Conservation (phyloP, 2,329 filamentous ascomycete genomes). For the Camillea tinctor region DNA sequence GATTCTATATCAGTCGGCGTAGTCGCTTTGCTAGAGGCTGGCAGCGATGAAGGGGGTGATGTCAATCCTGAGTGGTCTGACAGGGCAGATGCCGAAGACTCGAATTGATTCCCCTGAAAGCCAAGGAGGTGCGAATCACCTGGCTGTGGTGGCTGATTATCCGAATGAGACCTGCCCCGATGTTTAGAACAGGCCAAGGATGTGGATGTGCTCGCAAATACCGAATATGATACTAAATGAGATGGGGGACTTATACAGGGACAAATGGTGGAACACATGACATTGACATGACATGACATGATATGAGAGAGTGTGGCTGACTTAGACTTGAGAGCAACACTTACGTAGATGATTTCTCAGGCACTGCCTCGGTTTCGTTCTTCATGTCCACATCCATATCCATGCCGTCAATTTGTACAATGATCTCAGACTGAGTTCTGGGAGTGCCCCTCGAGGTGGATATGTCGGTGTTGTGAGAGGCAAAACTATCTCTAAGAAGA, state of each 20-base stretch:
- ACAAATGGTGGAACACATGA: conserved; percentile 6
- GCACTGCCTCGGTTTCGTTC: conserved; percentile 17
- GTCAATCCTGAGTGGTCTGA: conserved; percentile 57
- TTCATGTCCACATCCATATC: conserved; percentile 24
- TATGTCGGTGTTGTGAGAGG: conserved; percentile 17
- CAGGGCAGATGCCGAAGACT: conserved; percentile 52
- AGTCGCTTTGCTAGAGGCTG: conserved; percentile 60
- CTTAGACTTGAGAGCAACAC: too few species aligned
- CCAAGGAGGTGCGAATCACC: conserved; percentile 11
- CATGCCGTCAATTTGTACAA: conserved; percentile 29
- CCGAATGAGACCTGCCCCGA: conserved; percentile 26
- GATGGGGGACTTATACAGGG: not conserved
- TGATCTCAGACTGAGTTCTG: conserved; percentile 30
- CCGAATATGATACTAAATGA: conserved; percentile 1
- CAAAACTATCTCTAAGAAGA: conserved; percentile 20
- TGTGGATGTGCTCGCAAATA: too few species aligned
- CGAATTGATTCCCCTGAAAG: conserved; percentile 37
- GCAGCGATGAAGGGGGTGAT: conserved; percentile 48
- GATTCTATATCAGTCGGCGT: conserved; percentile 53
- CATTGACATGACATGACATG: too few species aligned
- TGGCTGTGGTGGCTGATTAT: conserved; percentile 20
- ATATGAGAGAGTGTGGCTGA: conserved; percentile 11
- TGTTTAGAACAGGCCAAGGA: conserved; percentile 21
- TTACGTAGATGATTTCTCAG: conserved; percentile 25
- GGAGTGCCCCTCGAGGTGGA: conserved; percentile 26